Evolutionary conservation across 169 alveolate species (phyloP), one percentile per base, ranked within the genome.

Genomic region (Eimeria falciformis): DNA sequence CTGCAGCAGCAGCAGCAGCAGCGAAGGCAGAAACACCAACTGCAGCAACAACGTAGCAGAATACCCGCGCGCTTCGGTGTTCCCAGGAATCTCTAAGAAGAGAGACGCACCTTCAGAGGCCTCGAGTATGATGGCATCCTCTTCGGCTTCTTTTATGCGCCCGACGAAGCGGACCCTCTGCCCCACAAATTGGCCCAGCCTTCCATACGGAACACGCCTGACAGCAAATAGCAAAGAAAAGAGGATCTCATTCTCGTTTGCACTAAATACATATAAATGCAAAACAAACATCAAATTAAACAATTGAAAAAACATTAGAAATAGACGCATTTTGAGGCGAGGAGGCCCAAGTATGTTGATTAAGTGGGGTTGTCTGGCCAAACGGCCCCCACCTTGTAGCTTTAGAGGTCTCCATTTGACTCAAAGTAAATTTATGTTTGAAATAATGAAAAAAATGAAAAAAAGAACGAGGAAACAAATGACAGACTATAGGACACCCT

Each of bases 161-260:
- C 88, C 88, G 46, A 79, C 46, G 53, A 79, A 79, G 53, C 88
- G 88, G 33, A 79, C 53, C 33, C 88, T 18, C 71, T 29, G 47
- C 37, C 88, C 88, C 14, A 79, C 73, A 29, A 79, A 79, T 50
- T 79, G 73, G 53, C 73, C 50, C 12, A 79, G 40, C n/a, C 88
- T 47, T 68, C 88, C 88, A 29, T 79, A 79, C 23, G 88, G 88
- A 68, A 79, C 88, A 9, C 88, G 69, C 88, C 88, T 79, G 88
- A 37, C 50, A 29, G 73, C 37, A 53, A 25, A 47, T 43, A 23
- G 73, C 21, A 21, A 1, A n/a, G n/a, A n/a, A n/a, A n/a, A n/a
- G n/a, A n/a, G n/a, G n/a, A n/a, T n/a, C n/a, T n/a, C n/a, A n/a
- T n/a, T n/a, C n/a, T n/a, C n/a, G n/a, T n/a, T n/a, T n/a, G n/a